phyloP scores from a whole-genome alignment of 139 green algal species.

The Chlamydomonas schloesseri region DNA sequence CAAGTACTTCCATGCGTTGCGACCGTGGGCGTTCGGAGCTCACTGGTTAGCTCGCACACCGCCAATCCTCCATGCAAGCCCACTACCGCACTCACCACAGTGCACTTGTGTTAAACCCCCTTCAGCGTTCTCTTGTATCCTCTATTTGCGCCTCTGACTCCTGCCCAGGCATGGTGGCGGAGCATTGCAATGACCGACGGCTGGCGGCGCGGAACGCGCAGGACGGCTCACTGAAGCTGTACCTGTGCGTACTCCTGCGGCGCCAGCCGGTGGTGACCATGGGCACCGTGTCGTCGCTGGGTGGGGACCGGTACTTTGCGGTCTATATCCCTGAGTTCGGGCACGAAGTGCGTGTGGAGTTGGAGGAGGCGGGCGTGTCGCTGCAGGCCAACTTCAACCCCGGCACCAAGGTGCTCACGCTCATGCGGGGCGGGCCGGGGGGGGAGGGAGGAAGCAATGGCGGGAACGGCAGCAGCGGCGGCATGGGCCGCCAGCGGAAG shows the following conservation, averaged over 20 bases:
- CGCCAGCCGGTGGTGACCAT: constrained; percentile 56
- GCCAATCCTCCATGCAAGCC: too few relatives aligned
- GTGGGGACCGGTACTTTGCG: constrained; percentile 80
- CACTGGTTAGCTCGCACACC: too few relatives aligned
- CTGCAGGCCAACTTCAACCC: constrained; percentile 11
- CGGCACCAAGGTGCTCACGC: constrained; percentile 34
- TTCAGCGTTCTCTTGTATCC: too few relatives aligned
- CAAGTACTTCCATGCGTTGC: too few relatives aligned
- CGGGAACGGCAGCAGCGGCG: constrained; percentile 8
- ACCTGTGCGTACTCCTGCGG: constrained; percentile 84
- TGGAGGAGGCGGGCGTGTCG: constrained; percentile 44
- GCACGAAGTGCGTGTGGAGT: background rate
- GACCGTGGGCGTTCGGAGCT: too few relatives aligned
- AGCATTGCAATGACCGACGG: constrained; percentile 85
- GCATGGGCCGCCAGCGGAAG: background rate
- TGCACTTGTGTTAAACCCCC: too few relatives aligned
- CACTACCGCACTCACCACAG: too few relatives aligned
- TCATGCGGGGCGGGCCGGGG: background rate
- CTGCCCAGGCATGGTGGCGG: constrained; percentile 56
- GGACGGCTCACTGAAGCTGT: constrained; percentile 81
- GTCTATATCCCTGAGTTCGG: constrained; percentile 85
- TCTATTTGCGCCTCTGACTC: too few relatives aligned
- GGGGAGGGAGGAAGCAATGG: background rate
- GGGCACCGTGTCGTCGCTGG: constrained; percentile 55
- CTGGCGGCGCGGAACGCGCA: constrained; percentile 64